These are phyloP conservation scores for Phytophthora pseudosyringae DNA, from an alignment of 352 stramenopile genomes.

Conservation along the genomic window DNA sequence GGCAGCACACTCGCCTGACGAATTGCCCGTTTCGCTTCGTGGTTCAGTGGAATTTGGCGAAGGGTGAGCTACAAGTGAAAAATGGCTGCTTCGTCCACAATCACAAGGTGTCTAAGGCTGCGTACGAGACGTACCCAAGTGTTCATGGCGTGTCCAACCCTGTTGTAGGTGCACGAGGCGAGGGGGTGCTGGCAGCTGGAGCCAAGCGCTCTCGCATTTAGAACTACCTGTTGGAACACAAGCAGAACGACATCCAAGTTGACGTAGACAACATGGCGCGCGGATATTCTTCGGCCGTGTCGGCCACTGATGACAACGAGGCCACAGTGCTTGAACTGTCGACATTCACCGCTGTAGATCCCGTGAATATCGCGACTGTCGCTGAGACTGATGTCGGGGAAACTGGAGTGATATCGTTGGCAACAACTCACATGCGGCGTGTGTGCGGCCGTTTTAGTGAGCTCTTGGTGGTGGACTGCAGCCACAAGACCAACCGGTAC, in stretches of 20 bases:
- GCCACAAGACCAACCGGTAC: conserved; percentile 23
- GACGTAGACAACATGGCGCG: conserved; percentile 30
- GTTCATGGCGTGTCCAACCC: background rate
- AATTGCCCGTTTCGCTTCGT: conserved; percentile 19
- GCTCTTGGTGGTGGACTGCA: no score
- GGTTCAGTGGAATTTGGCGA: conserved; percentile 12
- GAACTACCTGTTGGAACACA: conserved; percentile 23
- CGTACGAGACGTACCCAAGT: conserved; percentile 4
- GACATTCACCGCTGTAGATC: background rate
- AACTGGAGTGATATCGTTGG: conserved; percentile 15
- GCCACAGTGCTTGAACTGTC: conserved; percentile 2
- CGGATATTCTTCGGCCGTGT: background rate
- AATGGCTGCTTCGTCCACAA: conserved; percentile 17
- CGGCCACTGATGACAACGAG: conserved; percentile 4
- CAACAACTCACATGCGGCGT: conserved; percentile 5
- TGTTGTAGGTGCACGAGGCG: background rate
- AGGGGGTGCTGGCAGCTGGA: conserved; percentile 22
- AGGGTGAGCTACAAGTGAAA: conserved; percentile 18
- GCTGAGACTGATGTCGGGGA: conserved; percentile 1
- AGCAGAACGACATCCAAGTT: conserved; percentile 27
- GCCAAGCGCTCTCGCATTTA: conserved; percentile 12
- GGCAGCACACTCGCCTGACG: conserved; percentile 10
- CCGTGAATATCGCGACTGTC: background rate
- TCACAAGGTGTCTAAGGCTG: background rate
- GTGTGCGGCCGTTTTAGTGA: conserved; percentile 19